Conservation (phyloP, 2,329 filamentous ascomycete genomes). For the Aspergillus latus region DNA sequence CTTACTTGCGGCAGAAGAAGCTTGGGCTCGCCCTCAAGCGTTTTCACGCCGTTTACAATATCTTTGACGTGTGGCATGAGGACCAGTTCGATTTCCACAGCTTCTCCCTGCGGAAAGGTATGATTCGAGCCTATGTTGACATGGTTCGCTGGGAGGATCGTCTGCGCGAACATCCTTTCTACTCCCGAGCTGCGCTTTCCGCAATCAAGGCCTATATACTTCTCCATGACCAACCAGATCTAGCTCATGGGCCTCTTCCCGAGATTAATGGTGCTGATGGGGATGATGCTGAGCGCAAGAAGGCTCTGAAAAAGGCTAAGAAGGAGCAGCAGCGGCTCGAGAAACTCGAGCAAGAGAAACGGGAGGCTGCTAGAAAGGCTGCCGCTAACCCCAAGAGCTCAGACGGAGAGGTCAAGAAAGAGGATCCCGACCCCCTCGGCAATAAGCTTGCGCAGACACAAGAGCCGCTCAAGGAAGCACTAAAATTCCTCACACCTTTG, state of each 20-base stretch:
- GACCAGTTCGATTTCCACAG: conserved; percentile 99
- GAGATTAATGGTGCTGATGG: conserved; percentile 53
- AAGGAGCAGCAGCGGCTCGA: conserved; percentile 74
- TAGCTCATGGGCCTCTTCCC: conserved; percentile 59
- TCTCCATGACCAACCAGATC: conserved; percentile 71
- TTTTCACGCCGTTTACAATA: conserved; percentile 82
- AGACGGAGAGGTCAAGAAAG: conserved; percentile 69
- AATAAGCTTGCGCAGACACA: conserved; percentile 75
- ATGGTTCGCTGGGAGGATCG: conserved; percentile 97
- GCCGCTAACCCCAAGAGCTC: conserved; percentile 59
- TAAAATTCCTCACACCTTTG: conserved; percentile 80
- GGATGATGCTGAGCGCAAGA: conserved; percentile 70
- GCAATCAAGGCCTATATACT: conserved; percentile 78
- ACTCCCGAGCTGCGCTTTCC: conserved; percentile 75
- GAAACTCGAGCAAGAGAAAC: conserved; percentile 77
- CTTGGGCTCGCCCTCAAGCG: conserved; percentile 86
- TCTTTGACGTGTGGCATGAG: conserved; percentile 97
- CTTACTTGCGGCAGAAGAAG: conserved; percentile 79
- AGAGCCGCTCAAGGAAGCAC: conserved; percentile 79
- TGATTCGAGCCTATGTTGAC: conserved; percentile 90
- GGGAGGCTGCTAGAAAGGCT: conserved; percentile 77
- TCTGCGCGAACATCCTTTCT: conserved; percentile 90
- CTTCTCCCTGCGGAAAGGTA: conserved; percentile 95
- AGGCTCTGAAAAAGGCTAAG: conserved; percentile 85
- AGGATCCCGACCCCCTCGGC: conserved; percentile 85